These are phyloP conservation scores for Fusarium fujikuroi DNA, from an alignment of 2,329 filamentous ascomycete species.

Conservation along the genomic window DNA sequence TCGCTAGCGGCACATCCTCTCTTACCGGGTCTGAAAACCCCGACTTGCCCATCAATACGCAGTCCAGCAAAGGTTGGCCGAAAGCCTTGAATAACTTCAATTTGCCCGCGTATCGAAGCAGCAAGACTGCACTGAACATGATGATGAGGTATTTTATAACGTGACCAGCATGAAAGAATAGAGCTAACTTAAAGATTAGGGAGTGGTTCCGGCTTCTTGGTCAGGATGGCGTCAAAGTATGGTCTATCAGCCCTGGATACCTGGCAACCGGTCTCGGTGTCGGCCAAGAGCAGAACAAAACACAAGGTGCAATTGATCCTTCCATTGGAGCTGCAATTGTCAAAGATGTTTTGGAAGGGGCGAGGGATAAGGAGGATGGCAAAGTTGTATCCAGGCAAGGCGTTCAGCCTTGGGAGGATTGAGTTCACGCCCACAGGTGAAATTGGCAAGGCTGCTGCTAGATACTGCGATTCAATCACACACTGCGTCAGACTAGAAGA, in stretches of 20 bases:
- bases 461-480: background rate
- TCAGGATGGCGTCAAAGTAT: background rate
- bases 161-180: rapidly evolving
- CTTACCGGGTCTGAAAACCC: background rate
- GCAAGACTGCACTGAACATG: background rate
- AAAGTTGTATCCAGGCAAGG: background rate
- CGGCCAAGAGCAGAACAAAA: background rate
- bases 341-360: background rate
- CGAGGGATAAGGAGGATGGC: background rate
- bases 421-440: rapidly evolving
- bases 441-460: background rate
- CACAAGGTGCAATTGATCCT: background rate
- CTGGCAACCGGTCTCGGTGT: background rate
- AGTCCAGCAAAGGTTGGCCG: background rate
- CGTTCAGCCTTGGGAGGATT: background rate
- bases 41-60: background rate
- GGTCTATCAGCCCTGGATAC: background rate
- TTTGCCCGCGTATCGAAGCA: background rate
- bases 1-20: background rate
- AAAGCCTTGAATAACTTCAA: background rate
- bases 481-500: background rate
- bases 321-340: background rate
- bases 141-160: background rate
- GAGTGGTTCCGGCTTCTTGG: background rate
- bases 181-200: background rate